phyloP scores from a whole-genome alignment of 2,329 filamentous ascomycete species.

The Microdochium paspali region DNA sequence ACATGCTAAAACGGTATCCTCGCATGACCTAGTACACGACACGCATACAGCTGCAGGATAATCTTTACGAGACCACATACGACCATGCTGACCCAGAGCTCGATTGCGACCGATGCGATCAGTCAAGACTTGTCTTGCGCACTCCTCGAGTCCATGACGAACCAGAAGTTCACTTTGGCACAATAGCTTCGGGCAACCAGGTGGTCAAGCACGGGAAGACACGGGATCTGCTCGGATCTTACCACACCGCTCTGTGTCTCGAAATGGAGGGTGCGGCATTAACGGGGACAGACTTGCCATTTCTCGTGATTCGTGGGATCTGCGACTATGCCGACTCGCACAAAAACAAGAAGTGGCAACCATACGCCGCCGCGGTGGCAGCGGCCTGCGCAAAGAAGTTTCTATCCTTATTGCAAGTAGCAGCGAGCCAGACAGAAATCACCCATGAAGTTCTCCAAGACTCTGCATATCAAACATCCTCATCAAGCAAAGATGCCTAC shows the following conservation, averaged over 20 bases:
- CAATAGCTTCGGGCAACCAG: conserved; percentile 8
- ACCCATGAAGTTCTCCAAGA: too few relatives aligned
- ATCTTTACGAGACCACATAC: neutral
- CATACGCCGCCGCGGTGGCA: neutral
- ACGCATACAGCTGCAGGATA: neutral
- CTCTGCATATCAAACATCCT: too few relatives aligned
- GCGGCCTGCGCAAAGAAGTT: conserved; percentile 1
- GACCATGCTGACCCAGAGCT: neutral
- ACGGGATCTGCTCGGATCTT: conserved; percentile 3
- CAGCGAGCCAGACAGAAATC: too few relatives aligned
- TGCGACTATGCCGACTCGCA: conserved; percentile 1
- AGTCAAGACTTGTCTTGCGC: neutral
- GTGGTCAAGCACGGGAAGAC: conserved; percentile 6
- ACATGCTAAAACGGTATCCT: neutral
- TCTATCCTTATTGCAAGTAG: neutral
- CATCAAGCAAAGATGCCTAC: neutral
- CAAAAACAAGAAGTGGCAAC: conserved; percentile 1
- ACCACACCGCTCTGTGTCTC: conserved; percentile 6
- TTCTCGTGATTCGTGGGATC: conserved; percentile 4
- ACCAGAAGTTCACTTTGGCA: conserved; percentile 6
- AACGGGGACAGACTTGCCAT: conserved; percentile 9
- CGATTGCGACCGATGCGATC: neutral
- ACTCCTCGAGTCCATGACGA: neutral
- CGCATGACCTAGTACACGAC: neutral
- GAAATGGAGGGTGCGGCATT: conserved; percentile 6